These are phyloP conservation scores for Russula sp. DNA, from an alignment of 768 basidiomycete species.

Conservation along the genomic window DNA sequence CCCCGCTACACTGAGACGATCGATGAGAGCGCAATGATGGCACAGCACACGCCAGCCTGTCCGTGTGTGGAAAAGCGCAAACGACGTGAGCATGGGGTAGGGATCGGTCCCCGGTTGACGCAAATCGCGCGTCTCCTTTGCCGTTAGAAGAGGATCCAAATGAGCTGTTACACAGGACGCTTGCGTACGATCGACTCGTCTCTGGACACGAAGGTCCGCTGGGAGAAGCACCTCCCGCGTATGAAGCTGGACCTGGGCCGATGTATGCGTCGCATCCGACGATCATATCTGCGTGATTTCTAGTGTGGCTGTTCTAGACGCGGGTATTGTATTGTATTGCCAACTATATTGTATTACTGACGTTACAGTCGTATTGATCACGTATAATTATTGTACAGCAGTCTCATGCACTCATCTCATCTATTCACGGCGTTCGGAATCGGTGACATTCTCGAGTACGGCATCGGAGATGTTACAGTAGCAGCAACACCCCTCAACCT, in stretches of 20 bases:
- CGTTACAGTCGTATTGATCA: neutral
- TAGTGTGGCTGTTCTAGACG: no score
- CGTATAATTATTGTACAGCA: neutral
- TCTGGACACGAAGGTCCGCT: conserved; percentile 76
- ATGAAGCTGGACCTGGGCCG: conserved; percentile 38
- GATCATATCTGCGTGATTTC: conserved; percentile 4
- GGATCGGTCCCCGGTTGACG: neutral
- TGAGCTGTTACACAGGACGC: conserved; percentile 44
- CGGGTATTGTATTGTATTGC: neutral
- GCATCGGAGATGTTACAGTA: no score
- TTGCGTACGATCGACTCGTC: conserved; percentile 68
- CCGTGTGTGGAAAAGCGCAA: conserved; percentile 8
- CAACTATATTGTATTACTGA: neutral
- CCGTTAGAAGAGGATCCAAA: conserved; percentile 33
- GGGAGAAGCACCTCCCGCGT: conserved; percentile 86
- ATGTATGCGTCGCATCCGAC: neutral
- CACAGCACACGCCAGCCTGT: conserved; percentile 4
- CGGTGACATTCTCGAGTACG: neutral
- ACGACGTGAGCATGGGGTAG: conserved; percentile 2
- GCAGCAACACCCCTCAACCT: no score
- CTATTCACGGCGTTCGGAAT: neutral
- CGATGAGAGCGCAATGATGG: conserved; percentile 1
- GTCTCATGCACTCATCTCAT: neutral
- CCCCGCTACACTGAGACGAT: conserved; percentile 25
- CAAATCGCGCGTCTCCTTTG: neutral